Evolutionary conservation across 148 eudicot species (phyloP), one percentile per base, ranked within the genome.

Genomic region (Fallopia convolvulus): DNA sequence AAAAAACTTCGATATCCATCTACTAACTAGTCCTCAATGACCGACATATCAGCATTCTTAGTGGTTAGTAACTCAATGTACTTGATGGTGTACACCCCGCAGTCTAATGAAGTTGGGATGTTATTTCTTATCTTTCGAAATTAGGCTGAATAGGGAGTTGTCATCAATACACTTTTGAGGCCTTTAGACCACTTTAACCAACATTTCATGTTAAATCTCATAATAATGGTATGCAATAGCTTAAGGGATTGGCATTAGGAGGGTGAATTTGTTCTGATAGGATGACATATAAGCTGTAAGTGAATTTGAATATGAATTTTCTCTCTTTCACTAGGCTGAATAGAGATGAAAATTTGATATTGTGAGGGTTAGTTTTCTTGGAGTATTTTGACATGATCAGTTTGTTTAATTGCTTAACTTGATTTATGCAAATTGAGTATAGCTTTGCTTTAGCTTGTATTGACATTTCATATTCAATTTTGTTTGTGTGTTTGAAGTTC

Each of bases 401-500:
- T 12, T 26, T 8, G 70, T 2, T 60, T 63, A 63, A 13, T 33
- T 3, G 21, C 42, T 17, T 26, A 83, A 30, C 30, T 65, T 26
- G 2, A 65, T 26, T 15, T 30, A 23, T 60, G 18, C 40, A 30
- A 32, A 32, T 30, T 65, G 18, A 36, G 1, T 36, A 23, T 68
- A 68, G 23, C 46, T 68, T 65, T 65, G 15, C 40, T 32, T 12
- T 33, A 14, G 66, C 66, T 60, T 84, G 55, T 63, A n/a, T 26
- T 47, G 66, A 66, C 77, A 73, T 74, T 77, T 49, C 65, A 8
- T 68, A 20, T 74, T 77, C 58, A 20, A 32, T 76, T 80, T 78
- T 53, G 75, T 15, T 26, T 73, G 75, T 73, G 75, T 48, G 18
- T 73, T 36, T n/a, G 75, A 55, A 73, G 75, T 73, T 61, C 99